Evolutionary conservation across 163 green algal genomes (phyloP).

Genomic region (Chlorella variabilis): DNA sequence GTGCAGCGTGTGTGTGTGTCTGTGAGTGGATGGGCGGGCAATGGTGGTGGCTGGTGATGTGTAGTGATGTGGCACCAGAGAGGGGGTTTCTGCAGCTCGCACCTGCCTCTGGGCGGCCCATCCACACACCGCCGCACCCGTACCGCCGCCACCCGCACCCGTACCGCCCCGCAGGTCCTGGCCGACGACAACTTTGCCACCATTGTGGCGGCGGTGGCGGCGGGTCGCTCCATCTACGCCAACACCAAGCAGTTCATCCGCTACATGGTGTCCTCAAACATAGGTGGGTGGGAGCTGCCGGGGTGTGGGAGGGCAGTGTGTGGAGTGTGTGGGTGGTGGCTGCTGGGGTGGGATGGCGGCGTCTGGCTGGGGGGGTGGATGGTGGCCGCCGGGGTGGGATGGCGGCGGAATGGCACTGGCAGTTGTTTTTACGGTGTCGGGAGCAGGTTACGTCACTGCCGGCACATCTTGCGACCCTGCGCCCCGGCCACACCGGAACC

Average conservation of each 20-base stretch:
- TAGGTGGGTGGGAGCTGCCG: constrained; percentile 41
- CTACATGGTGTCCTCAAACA: constrained; percentile 92
- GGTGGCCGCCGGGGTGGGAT: too few species aligned
- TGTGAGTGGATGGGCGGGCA: neutral
- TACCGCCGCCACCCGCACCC: too few species aligned
- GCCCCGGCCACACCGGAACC: too few species aligned
- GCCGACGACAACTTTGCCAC: constrained; percentile 95
- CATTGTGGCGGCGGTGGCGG: constrained; percentile 90
- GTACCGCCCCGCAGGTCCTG: constrained; percentile 70
- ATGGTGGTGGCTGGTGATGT: neutral
- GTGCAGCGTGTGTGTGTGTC: neutral
- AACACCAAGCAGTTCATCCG: constrained; percentile 99
- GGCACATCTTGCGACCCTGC: too few species aligned
- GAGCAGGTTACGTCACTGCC: too few species aligned
- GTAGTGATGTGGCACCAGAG: too few species aligned
- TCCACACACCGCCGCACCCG: too few species aligned
- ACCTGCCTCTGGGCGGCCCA: too few species aligned
- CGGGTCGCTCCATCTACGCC: constrained; percentile 94
- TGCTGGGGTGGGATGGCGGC: neutral
- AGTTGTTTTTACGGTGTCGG: too few species aligned
- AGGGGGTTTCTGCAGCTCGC: too few species aligned
- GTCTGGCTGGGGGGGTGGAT: too few species aligned
- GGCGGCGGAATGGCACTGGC: too few species aligned
- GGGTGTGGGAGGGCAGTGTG: neutral
- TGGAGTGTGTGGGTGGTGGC: neutral